Base-by-base conservation (phyloP, 108 stramenopile species). In the Fragilariopsis cylindrus region DNA sequence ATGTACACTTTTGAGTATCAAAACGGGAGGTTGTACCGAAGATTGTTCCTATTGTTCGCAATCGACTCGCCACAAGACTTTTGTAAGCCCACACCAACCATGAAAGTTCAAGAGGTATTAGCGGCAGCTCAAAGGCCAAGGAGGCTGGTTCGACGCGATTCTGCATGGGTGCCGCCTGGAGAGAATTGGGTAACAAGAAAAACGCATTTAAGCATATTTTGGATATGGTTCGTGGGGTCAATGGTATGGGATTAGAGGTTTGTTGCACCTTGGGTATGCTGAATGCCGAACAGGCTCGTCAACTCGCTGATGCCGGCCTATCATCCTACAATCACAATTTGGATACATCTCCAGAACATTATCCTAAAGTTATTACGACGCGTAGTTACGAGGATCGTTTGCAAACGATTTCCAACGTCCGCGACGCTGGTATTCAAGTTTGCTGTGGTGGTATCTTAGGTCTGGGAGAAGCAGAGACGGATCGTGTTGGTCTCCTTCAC, bases 151-250 rank as follows among this genome's bases (percentile, higher is more conserved):
- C 91, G 53, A 96, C 97, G n/a, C 90, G 97, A 44, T 98, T 98
- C 77, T 98, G 98, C 79, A 98, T 98, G 98, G 98, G 98, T 8
- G 95, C 97, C 19, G 98, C 98, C 3, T 98, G 98, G 98, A 90
- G 98, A 49, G 97, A 98, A 78, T 82, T 98, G 65, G 98, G 98
- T 7, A 94, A 94, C 79, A 98, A 98, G 85, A 96, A 98, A 82
- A 97, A 98, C 81, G 98, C 98, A 19, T 98, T 98, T 76, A 82
- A 87, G 43, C 95, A 98, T 75, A 96, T 98, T 75, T 76, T 98
- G 18, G 97, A 98, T 21, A 97, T 98, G 97, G 97, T 98, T 19
- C 57, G 79, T 8, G 93, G 95, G 19, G 96, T 98, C 74, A 96
- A 96, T 57, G 86, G 84, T 8, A 95, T 97, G 96, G 98, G 98